Evolutionary conservation across 371 early-diverging fungal species (phyloP).

Genomic region (Rhizopus delemar): DNA sequence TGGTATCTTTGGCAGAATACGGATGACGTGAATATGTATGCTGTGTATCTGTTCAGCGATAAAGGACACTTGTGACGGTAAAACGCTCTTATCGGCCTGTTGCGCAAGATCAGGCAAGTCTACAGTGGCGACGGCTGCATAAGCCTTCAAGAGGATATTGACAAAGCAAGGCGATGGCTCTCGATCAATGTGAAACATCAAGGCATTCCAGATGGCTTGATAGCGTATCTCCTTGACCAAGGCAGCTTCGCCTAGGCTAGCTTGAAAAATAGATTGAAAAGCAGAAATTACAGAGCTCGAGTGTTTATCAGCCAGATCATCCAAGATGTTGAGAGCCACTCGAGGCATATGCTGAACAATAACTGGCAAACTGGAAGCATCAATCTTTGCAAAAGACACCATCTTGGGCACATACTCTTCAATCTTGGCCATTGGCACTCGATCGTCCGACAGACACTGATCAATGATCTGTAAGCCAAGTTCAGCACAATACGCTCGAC

Average conservation of each 20-base stretch:
- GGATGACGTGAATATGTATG: not conserved
- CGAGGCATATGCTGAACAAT: conserved; percentile 28
- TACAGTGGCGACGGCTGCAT: conserved; percentile 25
- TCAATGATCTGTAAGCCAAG: conserved; percentile 37
- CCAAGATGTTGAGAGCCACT: conserved; percentile 22
- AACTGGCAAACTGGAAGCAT: conserved; percentile 17
- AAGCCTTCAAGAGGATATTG: conserved; percentile 20
- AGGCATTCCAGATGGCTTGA: conserved; percentile 20
- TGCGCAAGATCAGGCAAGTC: conserved; percentile 17
- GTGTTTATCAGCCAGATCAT: conserved; percentile 25
- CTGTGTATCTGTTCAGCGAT: not conserved
- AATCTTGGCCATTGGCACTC: conserved; percentile 25
- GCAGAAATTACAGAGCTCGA: conserved; percentile 1
- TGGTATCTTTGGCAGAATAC: not conserved
- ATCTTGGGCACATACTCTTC: conserved; percentile 27
- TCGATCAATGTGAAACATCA: conserved; percentile 1
- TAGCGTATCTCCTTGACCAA: not conserved
- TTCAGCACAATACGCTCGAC: conserved; percentile 37
- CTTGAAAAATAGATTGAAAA: not conserved
- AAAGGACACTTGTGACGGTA: conserved; percentile 3
- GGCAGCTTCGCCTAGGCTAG: not conserved
- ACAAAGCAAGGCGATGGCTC: not conserved
- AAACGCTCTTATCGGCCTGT: not conserved
- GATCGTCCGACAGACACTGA: conserved; percentile 26
- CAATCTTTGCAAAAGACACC: conserved; percentile 22